Evolutionary conservation across 257 asterid species (phyloP).

Genomic region (Thymus mandschuricus): DNA sequence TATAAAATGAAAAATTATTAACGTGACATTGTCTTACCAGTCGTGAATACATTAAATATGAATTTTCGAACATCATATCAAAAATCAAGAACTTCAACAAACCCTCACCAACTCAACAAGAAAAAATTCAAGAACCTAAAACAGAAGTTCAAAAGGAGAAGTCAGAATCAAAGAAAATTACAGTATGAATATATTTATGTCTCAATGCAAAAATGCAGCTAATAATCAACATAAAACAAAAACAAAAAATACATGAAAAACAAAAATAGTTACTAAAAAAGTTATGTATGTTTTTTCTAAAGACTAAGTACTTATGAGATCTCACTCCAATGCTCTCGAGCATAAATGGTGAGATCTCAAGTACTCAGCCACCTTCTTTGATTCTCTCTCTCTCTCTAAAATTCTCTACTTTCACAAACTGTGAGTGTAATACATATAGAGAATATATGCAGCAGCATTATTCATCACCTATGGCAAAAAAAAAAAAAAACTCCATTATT

Average conservation of each 20-base stretch:
- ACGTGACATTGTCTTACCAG: too few relatives aligned
- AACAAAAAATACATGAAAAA: not conserved
- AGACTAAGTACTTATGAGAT: slow-evolving; percentile 65
- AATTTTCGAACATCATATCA: too few relatives aligned
- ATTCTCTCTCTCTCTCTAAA: not conserved
- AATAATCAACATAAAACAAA: not conserved
- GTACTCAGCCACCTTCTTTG: slow-evolving; percentile 56
- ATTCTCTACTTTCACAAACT: too few relatives aligned
- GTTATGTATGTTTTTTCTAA: not conserved
- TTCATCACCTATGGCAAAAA: slow-evolving; percentile 1
- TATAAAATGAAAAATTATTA: too few relatives aligned
- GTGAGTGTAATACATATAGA: too few relatives aligned
- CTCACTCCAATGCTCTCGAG: slow-evolving; percentile 63
- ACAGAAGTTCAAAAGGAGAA: not conserved
- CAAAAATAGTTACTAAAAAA: not conserved
- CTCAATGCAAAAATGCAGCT: slow-evolving; percentile 26
- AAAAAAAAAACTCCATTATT: not conserved
- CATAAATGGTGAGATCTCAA: slow-evolving; percentile 64
- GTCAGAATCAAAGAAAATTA: not conserved
- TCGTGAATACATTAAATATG: too few relatives aligned
- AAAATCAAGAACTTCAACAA: slow-evolving; percentile 5
- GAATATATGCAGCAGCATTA: not conserved
- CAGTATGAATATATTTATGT: not conserved
- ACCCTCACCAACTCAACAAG: slow-evolving; percentile 32
- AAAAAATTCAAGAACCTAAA: not conserved